These are phyloP conservation scores for Silene vulgaris DNA, from an alignment of 179 eudicot genomes.

Conservation along the genomic window DNA sequence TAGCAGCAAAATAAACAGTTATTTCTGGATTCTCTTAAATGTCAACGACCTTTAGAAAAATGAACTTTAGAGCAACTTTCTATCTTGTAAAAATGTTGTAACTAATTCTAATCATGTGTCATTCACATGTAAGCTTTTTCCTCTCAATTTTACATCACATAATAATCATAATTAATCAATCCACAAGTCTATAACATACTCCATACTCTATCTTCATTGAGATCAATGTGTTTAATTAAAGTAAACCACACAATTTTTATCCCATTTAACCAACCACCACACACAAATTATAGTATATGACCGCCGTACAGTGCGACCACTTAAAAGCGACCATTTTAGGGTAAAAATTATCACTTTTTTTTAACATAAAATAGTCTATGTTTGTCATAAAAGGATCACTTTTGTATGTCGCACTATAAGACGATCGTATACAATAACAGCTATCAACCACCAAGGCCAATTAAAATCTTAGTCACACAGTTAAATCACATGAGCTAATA, in stretches of 20 bases:
- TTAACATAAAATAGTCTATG: no score
- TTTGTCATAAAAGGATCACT: no score
- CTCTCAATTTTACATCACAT: neutral
- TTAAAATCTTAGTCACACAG: constrained; percentile 16
- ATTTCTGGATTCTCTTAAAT: no score
- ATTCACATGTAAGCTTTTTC: neutral
- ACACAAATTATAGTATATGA: no score
- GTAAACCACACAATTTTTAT: constrained; percentile 29
- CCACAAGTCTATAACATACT: neutral
- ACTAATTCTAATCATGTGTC: neutral
- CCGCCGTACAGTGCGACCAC: no score
- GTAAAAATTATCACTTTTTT: no score
- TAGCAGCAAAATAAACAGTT: no score
- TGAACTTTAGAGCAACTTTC: neutral
- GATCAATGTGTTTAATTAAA: constrained; percentile 26
- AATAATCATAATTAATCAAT: no score
- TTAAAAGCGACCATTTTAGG: no score
- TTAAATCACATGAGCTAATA: constrained; percentile 25
- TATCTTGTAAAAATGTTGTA: neutral
- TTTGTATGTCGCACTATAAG: no score
- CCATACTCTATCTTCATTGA: constrained; percentile 13
- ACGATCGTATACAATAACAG: no score
- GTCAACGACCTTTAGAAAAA: constrained; percentile 9
- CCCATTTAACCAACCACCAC: neutral
- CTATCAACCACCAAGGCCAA: constrained; percentile 27